Evolutionary conservation across 116 monocot genomes (phyloP).

Genomic region (Cymodocea nodosa): DNA sequence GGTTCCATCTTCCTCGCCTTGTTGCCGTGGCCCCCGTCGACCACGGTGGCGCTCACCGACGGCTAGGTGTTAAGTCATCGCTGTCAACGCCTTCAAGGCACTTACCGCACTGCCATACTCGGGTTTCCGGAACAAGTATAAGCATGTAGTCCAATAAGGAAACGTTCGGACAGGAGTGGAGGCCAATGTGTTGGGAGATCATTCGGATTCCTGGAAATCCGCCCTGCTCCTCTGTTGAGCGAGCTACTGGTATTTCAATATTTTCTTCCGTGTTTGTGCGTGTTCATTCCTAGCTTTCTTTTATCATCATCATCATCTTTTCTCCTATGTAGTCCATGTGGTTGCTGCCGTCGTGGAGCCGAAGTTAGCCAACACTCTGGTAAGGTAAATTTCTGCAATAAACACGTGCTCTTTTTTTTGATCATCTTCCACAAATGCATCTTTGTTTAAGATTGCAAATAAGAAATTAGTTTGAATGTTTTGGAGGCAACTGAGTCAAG

Average conservation of each 20-base stretch:
- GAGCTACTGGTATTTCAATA: conserved; percentile 8
- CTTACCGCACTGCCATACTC: no score
- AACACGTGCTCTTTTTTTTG: background rate
- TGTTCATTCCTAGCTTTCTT: background rate
- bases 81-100: no score
- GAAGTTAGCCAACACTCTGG: conserved; percentile 26
- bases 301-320: background rate
- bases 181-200: conserved; percentile 21
- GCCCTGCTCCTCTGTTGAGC: conserved; percentile 4
- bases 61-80: no score
- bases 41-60: no score
- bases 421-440: background rate
- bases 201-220: conserved; percentile 18
- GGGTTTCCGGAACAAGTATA: no score
- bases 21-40: no score
- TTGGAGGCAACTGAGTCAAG: conserved; percentile 28
- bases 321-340: conserved; percentile 20
- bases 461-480: background rate
- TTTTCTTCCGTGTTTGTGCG: background rate
- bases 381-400: conserved; percentile 16
- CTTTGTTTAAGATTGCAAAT: background rate
- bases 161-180: background rate
- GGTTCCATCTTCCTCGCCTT: no score
- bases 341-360: conserved; percentile 34
- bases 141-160: no score